phyloP scores from a whole-genome alignment of 2,329 filamentous ascomycete species.

The Ilyonectria destructans region DNA sequence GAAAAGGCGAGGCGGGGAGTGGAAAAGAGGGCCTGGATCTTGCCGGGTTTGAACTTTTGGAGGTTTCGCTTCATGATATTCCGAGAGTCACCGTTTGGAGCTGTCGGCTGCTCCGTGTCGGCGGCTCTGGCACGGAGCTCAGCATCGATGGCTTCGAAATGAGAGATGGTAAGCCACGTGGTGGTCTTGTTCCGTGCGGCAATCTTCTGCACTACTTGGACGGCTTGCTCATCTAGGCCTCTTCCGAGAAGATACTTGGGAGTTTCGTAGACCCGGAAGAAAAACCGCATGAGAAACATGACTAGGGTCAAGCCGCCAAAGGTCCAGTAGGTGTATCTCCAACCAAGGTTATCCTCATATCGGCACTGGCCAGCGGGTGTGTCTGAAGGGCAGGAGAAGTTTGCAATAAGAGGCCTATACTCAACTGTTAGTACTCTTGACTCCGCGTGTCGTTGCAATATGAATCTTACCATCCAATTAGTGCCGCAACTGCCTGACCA shows the following conservation, averaged over 20 bases:
- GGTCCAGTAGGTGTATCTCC: conserved; percentile 50
- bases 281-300: conserved; percentile 18
- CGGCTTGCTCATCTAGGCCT: conserved; percentile 31
- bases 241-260: conserved; percentile 37
- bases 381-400: conserved; percentile 52
- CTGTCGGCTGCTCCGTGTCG: not conserved
- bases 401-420: conserved; percentile 29
- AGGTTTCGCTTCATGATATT: conserved; percentile 48
- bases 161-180: conserved; percentile 29
- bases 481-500: conserved; percentile 54
- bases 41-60: conserved; percentile 65
- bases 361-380: conserved; percentile 39
- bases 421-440: not conserved
- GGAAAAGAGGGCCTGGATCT: conserved; percentile 70
- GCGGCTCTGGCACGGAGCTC: not conserved
- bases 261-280: conserved; percentile 31
- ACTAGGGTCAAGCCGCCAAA: conserved; percentile 17
- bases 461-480: conserved; percentile 52
- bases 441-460: not conserved
- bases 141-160: conserved; percentile 25
- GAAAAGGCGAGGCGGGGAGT: conserved; percentile 68
- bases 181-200: conserved; percentile 28
- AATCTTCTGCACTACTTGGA: conserved; percentile 31
- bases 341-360: conserved; percentile 59
- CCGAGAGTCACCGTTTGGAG: conserved; percentile 8